These are phyloP conservation scores for Hortiboletus campestris DNA, from an alignment of 768 basidiomycete species.

Conservation along the genomic window DNA sequence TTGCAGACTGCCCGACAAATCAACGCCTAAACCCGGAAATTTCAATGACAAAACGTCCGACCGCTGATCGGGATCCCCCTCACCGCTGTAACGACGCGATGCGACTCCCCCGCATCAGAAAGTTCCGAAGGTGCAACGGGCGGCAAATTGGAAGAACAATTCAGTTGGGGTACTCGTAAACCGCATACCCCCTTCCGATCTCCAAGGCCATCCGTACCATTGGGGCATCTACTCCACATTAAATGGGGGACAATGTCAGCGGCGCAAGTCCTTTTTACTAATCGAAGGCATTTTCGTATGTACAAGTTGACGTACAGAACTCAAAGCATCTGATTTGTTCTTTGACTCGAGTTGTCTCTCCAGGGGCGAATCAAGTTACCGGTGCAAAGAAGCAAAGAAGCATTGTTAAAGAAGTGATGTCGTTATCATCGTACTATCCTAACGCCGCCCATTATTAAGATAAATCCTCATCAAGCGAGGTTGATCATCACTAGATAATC, in stretches of 20 bases:
- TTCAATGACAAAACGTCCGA: neutral
- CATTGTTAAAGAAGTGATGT: constrained; percentile 80
- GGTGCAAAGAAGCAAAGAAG: constrained; percentile 11
- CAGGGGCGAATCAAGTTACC: neutral
- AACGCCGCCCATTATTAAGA: constrained; percentile 79
- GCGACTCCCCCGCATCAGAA: constrained; percentile 14
- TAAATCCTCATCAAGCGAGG: constrained; percentile 94
- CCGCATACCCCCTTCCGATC: constrained; percentile 89
- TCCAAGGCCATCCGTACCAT: constrained; percentile 69
- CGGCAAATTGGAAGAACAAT: constrained; percentile 7
- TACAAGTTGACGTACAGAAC: constrained; percentile 15
- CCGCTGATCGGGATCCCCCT: constrained; percentile 5
- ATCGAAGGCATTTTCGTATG: constrained; percentile 85
- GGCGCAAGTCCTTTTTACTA: constrained; percentile 94
- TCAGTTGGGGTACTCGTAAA: constrained; percentile 29
- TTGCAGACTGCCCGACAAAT: neutral
- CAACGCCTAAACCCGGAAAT: neutral
- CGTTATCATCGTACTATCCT: constrained; percentile 94
- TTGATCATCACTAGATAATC: constrained; percentile 99
- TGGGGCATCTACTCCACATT: constrained; percentile 96
- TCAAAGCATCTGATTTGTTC: neutral
- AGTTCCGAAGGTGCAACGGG: constrained; percentile 12
- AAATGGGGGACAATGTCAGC: constrained; percentile 89
- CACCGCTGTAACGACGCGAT: constrained; percentile 6
- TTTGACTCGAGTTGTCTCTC: neutral